Base-by-base conservation (phyloP, 2,329 filamentous ascomycete species). In the Colletotrichum chlorophyti region DNA sequence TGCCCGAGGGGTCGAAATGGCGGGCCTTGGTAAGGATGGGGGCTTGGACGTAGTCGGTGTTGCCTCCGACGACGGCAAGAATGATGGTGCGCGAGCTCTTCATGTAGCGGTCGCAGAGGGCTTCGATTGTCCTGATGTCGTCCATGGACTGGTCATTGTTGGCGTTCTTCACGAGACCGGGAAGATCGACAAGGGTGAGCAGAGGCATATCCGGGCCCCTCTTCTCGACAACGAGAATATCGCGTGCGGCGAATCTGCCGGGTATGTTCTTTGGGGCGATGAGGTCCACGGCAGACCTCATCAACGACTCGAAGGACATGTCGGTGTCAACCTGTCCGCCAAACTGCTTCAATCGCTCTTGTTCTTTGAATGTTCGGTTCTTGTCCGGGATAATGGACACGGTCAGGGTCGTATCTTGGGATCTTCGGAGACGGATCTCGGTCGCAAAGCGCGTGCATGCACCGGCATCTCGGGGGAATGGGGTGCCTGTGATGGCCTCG, bases 371-470 rank as follows among this genome's bases (percentile, higher is more conserved):
- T 4, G 75, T 71, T 3, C 81, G 74, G 35, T 70, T 71, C 64
- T 78, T 78, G 69, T 84, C 81, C 6, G 83, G 83, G 14, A 83
- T 84, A 64, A 86, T 83, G 49, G 80, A 79, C 27, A 85, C 77
- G 4, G 71, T 79, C 51, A 84, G 70, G 32, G 63, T 75, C 1
- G 74, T 63, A 63, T 80, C 71, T 65, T 78, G 70, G 23, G 79
- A 67, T 64, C 79, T 67, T 61, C 83, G 76, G n/a, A 86, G 72
- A 5, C 83, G 74, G 53, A 87, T 80, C 65, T 87, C 83, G 23
- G 84, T 86, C 4, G 84, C 80, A 59, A 86, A 88, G 15, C 85
- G 76, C 0, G 86, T 89, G 64, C 85, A 89, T 2, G 86, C 77
- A 42, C 79, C 83, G 47, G 83, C 83, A 60, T 84, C 83, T 53